A percentile compares a stretch with the other conserved stretches of the same genome.
Evolutionary conservation across 2,329 filamentous ascomycete genomes (phyloP).

Genomic region (Cladophialophora carrionii): DNA sequence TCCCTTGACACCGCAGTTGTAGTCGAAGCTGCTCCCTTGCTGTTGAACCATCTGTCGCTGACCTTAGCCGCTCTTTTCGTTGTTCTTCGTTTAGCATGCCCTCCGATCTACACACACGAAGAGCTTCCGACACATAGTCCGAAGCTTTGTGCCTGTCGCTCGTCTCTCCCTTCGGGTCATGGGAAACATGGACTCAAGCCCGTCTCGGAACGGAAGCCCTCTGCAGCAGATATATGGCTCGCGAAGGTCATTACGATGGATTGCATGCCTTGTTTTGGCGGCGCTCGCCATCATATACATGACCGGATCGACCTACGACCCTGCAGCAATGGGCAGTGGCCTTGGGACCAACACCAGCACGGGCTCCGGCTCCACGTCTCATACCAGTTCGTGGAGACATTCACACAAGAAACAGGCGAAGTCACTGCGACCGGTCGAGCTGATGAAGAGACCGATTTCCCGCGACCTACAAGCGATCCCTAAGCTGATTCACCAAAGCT

Average conservation of each 20-base stretch:
- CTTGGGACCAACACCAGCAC: not conserved
- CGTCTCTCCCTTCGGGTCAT: conserved; percentile 1
- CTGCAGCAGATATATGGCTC: conserved; percentile 27
- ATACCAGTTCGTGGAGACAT: conserved; percentile 1
- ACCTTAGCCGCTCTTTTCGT: conserved; percentile 6
- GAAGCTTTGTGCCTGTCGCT: not conserved
- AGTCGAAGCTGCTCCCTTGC: not conserved
- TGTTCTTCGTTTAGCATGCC: not conserved
- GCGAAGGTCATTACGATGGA: conserved; percentile 28
- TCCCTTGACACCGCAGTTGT: not conserved
- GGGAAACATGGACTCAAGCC: conserved; percentile 14
- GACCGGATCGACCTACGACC: conserved; percentile 23
- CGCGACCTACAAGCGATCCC: conserved; percentile 35
- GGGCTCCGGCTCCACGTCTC: not conserved
- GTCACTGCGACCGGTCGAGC: conserved; percentile 22
- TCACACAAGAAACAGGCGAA: conserved; percentile 20
- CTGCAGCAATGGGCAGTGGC: not conserved
- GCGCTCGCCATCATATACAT: conserved; percentile 26
- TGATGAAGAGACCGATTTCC: conserved; percentile 31
- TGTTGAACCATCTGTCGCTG: not conserved
- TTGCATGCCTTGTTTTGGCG: conserved; percentile 27
- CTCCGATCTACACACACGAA: not conserved
- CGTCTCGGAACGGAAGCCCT: conserved; percentile 25
- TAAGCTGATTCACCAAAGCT: conserved; percentile 39
- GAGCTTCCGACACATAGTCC: not conserved